Conservation (phyloP, 768 basidiomycete species). For the Mycena pura region DNA sequence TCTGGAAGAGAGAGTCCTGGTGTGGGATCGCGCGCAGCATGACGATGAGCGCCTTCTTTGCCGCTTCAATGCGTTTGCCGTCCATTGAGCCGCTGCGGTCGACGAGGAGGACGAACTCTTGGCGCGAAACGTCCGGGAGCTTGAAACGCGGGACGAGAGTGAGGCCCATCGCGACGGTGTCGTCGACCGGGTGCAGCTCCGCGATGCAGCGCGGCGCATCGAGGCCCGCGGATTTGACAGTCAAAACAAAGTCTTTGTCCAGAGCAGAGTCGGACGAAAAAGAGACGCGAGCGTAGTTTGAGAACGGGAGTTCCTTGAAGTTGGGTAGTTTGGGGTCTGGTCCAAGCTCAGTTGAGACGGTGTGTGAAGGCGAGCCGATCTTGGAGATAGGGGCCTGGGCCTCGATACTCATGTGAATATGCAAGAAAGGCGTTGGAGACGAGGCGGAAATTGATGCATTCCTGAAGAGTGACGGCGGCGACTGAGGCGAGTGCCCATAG, state of each 20-base stretch:
- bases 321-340: conserved; percentile 17
- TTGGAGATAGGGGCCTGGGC: conserved; percentile 18
- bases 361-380: conserved; percentile 20
- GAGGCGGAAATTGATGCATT: background rate
- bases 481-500: conserved; percentile 16
- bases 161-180: conserved; percentile 44
- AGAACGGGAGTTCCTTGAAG: conserved; percentile 12
- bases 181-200: conserved; percentile 31
- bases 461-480: background rate
- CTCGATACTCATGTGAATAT: conserved; percentile 14
- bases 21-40: conserved; percentile 46
- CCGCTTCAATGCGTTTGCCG: conserved; percentile 36
- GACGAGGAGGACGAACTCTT: conserved; percentile 57
- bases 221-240: conserved; percentile 44
- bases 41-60: conserved; percentile 45
- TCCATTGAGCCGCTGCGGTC: conserved; percentile 54
- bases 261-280: conserved; percentile 27
- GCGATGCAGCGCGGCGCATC: conserved; percentile 52
- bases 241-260: conserved; percentile 48
- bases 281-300: conserved; percentile 19
- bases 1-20: conserved; percentile 45
- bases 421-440: background rate
- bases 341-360: conserved; percentile 21
- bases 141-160: conserved; percentile 51
- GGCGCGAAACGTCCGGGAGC: conserved; percentile 39